Base-by-base conservation (phyloP, 306 rosid genomes). In the Trichosanthes truncata region DNA sequence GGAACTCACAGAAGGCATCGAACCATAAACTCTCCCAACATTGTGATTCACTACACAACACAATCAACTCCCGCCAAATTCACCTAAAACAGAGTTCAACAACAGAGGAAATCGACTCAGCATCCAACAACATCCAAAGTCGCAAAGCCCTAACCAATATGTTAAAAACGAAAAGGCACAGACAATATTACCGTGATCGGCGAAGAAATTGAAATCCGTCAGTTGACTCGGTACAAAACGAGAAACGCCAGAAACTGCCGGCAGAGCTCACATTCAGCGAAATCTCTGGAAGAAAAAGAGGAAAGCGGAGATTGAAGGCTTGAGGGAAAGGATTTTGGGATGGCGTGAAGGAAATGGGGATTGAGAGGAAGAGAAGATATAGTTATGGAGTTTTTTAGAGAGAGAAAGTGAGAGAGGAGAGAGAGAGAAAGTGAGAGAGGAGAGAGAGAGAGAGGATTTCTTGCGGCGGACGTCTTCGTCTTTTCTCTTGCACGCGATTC, bases 21-120 rank as follows among this genome's bases (percentile, higher is more conserved):
- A 75, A 84, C 90, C 17, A 95, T 81, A 60, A 95, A 83, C 36
- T 87, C 93, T n/a, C 97, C 99, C 84, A 95, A 80, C 97, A 95
- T 95, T 81, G 78, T 87, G 26, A 23, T 23, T 62, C 41, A 14
- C 69, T 7, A 31, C 68, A 41, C 0, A 41, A 69, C 9, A 40
- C 59, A 23, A 71, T 23, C 9, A 45, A 23, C 25, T 71, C 36
- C 56, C 55, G 56, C 76, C 57, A 45, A 71, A 21, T 71, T 48
- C 8, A 49, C 29, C 60, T 46, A 26, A 74, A 73, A 48, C 60
- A 29, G 60, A 48, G 78, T 15, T 68, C 18, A n/a, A 21, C 11
- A 68, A 23, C 49, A 41, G 20, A 40, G 15, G n/a, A 40, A 21
- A 71, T 9, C 23, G 56, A 45, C 6, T 45, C 23, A 43, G 18